Evolutionary conservation across 2,329 filamentous ascomycete genomes (phyloP), one percentile per base, ranked within the genome.

Genomic region (Tolypocladium nubicola): DNA sequence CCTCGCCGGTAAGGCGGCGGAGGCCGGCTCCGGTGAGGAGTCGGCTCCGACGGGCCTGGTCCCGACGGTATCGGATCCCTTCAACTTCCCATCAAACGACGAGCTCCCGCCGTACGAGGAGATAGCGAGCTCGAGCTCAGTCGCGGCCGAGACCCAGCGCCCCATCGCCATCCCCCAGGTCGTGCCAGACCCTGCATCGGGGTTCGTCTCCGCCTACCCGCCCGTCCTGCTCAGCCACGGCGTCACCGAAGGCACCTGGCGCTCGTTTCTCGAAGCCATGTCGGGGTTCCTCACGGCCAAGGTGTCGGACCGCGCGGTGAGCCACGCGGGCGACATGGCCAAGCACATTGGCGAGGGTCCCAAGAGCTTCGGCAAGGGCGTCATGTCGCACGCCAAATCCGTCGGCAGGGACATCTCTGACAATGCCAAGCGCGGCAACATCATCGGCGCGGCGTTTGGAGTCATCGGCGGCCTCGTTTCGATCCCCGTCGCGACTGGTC

Each of bases 211-310:
- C 1, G 73, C 73, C 0, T 79, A 74, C 57, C 56, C 74, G 0
- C 70, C 70, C 0, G 54, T 65, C 3, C 70, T 79, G 0, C 70
- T 77, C 0, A 60, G 64, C 19, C 67, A 70, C 40, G 76, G 71
- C 45, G 70, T 75, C 57, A 67, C 71, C 0, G 57, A 66, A 8
- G 62, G 67, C n/a, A 66, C 69, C 0, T 75, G 71, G 71, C 53
- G 56, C 10, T 68, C 71, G 0, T 73, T 74, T 19, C 56, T 74
- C 1, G 61, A 68, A 21, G 77, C 76, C 9, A 63, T 76, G 2
- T 79, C 76, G 0, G 76, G 73, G 1, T 79, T 79, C 58, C 68
- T 79, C 7, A 69, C 71, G 0, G 76, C 76, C 54, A 76, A 70
- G 23, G 73, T 78, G 0, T 73, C 74, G 0, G 72, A 75, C 54